Evolutionary conservation across 352 stramenopile species (phyloP), one percentile per base, ranked within the genome.

Genomic region (Phytophthora ramorum): DNA sequence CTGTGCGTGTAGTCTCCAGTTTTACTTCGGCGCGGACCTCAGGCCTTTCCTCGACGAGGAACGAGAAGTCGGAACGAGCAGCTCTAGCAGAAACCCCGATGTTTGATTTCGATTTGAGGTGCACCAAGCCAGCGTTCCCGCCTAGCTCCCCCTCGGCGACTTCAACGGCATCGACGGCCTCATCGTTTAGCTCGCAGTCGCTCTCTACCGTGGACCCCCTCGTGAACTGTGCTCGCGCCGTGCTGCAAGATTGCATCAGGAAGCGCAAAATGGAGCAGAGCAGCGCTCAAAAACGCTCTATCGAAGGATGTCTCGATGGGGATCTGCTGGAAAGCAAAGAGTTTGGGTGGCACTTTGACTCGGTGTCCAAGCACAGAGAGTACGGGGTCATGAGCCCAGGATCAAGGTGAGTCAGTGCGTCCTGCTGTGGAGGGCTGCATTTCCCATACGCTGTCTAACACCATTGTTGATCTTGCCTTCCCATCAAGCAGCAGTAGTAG

Each of bases 221-320:
- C 14, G 77, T 82, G 28, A 79, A 74, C 14, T 92, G 86, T 30
- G 82, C 86, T 16, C 71, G 80, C 7, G 83, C 81, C 13, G 81
- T 94, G 32, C 37, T 92, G 26, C 75, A 92, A 58, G 83, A 94
- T 43, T 94, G 83, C 58, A 85, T 90, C 22, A 78, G 81, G 53
- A 82, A 85, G 54, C 75, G 79, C 10, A 65, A 83, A 58, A 75
- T 85, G 54, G 75, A 90, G 34, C 71, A 79, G 30, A 86, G 62
- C 51, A 88, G 63, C 22, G 71, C 85, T 59, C 75, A 81, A 12
- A 94, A 94, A 58, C 83, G 86, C 34, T 90, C 75, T 4, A 77
- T 91, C 20, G 84, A 93, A 58, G 79, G 72, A 13, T 81, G 70
- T 37, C 49, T 77, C 44, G 75, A 76, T 45, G 65, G 54, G 30